Conservation (phyloP, 2,329 filamentous ascomycete genomes). For the Venturiaceae sp. region DNA sequence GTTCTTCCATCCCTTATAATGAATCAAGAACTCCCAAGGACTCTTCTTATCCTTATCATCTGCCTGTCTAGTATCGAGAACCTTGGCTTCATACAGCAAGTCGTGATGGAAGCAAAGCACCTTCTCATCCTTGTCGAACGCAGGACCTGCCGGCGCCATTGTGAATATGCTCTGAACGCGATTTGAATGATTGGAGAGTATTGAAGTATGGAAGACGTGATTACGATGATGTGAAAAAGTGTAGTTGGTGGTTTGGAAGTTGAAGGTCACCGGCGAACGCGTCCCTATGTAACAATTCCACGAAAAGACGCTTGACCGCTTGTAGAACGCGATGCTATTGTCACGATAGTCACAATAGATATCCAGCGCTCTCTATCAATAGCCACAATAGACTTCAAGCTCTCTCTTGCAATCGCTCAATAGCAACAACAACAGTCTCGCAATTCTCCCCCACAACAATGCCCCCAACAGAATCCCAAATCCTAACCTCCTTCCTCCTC, state of each 20-base stretch:
- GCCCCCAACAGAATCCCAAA: conserved; percentile 64
- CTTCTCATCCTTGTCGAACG: conserved; percentile 69
- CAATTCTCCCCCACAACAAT: conserved; percentile 32
- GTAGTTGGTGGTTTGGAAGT: not conserved
- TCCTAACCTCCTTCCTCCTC: conserved; percentile 70
- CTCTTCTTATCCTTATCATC: conserved; percentile 59
- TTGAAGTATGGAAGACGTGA: too few relatives aligned
- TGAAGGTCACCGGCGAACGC: not conserved
- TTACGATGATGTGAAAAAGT: not conserved
- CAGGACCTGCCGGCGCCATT: conserved; percentile 46
- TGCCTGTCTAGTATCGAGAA: conserved; percentile 62
- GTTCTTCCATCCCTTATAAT: conserved; percentile 99
- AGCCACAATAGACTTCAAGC: not conserved
- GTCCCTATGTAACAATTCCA: not conserved
- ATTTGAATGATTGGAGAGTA: not conserved
- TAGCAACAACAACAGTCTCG: not conserved
- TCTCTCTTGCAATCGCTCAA: too few relatives aligned
- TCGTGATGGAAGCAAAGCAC: conserved; percentile 97
- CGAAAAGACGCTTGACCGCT: not conserved
- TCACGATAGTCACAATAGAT: not conserved
- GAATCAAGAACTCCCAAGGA: conserved; percentile 79
- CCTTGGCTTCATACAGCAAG: conserved; percentile 94
- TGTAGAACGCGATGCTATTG: not conserved
- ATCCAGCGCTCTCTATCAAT: not conserved
- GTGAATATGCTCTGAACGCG: conserved; percentile 6